These are phyloP conservation scores for Leccinum ponderosum DNA, from an alignment of 1,284 basidiomycete species.

Conservation along the genomic window DNA sequence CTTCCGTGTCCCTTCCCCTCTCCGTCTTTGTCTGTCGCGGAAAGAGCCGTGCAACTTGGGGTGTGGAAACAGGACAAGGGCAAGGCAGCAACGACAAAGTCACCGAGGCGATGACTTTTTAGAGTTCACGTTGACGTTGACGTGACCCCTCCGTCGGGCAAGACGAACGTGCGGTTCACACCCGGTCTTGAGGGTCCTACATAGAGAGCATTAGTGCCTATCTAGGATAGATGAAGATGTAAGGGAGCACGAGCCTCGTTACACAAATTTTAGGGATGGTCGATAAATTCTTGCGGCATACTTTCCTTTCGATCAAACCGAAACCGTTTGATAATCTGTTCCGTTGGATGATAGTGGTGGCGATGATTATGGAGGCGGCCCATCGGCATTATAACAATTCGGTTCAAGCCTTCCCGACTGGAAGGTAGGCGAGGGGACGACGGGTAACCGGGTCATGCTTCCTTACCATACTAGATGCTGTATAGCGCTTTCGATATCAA, in stretches of 20 bases:
- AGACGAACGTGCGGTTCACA: slow-evolving; percentile 14
- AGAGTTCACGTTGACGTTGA: slow-evolving; percentile 13
- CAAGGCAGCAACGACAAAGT: not conserved
- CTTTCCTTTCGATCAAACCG: not conserved
- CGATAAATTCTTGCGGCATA: not conserved
- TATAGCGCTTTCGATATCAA: slow-evolving; percentile 25
- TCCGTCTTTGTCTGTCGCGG: not conserved
- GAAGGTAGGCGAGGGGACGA: not conserved
- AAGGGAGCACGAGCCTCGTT: slow-evolving; percentile 6
- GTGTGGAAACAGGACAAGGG: not conserved
- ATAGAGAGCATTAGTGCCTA: slow-evolving; percentile 9
- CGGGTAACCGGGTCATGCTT: slow-evolving; percentile 17
- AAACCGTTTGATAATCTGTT: slow-evolving; percentile 1
- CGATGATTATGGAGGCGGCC: slow-evolving; percentile 1
- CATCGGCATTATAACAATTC: slow-evolving; percentile 6
- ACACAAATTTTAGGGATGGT: slow-evolving; percentile 2
- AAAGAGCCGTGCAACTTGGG: slow-evolving; percentile 5
- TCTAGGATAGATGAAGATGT: slow-evolving; percentile 25
- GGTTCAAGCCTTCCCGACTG: slow-evolving; percentile 1
- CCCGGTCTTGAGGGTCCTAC: slow-evolving; percentile 5
- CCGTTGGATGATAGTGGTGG: slow-evolving; percentile 1
- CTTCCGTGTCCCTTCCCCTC: not conserved
- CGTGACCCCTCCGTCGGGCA: slow-evolving; percentile 13
- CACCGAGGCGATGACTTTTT: not conserved
- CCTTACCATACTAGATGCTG: slow-evolving; percentile 1